Base-by-base conservation (phyloP, 1,284 basidiomycete species). In the Ustilago shanxiensis region DNA sequence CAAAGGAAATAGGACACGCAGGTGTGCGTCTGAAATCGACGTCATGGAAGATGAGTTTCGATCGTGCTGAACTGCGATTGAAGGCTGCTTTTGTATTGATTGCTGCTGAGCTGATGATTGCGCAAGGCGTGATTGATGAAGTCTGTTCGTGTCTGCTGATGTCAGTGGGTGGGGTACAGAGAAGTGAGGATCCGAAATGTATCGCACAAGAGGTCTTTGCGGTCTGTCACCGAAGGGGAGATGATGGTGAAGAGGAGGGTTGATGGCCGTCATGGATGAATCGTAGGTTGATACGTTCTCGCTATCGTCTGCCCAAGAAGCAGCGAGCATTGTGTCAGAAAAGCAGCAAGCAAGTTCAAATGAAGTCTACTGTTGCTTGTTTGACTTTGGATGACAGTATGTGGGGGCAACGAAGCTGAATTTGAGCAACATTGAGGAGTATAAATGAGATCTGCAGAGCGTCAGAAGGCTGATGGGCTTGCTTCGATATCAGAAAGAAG, bases 271-370 rank as follows among this genome's bases (percentile, higher is more conserved):
- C 18, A 41, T 55, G 39, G 55, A 52, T 3, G 55, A 68, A 20
- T 62, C 60, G 26, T 58, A 54, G 0, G 66, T 68, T 7, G 33
- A 18, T 1, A 53, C 39, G n/a, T 60, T 68, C n/a, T 61, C 60
- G 22, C 37, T 33, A 41, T 68, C 66, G 0, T 56, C 54, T 26
- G 50, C 14, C 50, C 50, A 57, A 7, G 55, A 33, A 35, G 41
- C 22, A 33, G 41, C 28, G 16, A 41, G 29, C 55, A 57, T 57
- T n/a, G 20, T 44, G 41, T 7, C 18, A 7, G 41, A 20, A 44
- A 7, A 7, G 16, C 6, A 6, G 6, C n/a, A n/a, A 20, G 41
- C n/a, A n/a, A 20, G 41, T 3, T 20, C n/a, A 44, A 20, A 44
- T 44, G 41, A 44, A 44, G 11, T 18, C 11, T 6, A n/a, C n/a